Conservation (phyloP, 208 protist species). For the Strigomonas galati region DNA sequence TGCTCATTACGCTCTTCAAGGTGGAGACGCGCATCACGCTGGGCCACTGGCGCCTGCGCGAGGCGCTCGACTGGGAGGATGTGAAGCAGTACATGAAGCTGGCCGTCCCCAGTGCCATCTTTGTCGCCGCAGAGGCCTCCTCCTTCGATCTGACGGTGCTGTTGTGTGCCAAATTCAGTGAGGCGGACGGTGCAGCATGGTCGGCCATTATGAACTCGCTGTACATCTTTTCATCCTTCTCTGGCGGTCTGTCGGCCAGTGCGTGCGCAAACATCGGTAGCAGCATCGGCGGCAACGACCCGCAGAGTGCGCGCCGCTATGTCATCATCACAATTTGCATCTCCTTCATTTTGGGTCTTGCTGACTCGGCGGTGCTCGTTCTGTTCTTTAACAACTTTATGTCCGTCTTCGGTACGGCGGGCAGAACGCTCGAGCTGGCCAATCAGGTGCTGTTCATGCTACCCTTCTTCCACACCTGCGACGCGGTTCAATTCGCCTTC, state of each 20-base stretch:
- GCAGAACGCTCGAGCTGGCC: conserved; percentile 48
- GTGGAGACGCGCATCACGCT: conserved; percentile 66
- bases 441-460: conserved; percentile 50
- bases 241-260: conserved; percentile 69
- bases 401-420: conserved; percentile 63
- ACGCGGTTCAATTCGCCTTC: conserved; percentile 79
- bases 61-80: conserved; percentile 60
- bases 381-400: conserved; percentile 64
- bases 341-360: conserved; percentile 31
- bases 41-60: conserved; percentile 49
- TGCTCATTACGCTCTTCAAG: conserved; percentile 61
- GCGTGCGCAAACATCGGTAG: conserved; percentile 78
- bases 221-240: conserved; percentile 67
- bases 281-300: conserved; percentile 66
- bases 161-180: conserved; percentile 58
- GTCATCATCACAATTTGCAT: conserved; percentile 44
- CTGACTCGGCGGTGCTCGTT: conserved; percentile 54
- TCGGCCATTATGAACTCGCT: conserved; percentile 80
- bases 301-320: conserved; percentile 53
- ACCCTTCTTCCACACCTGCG: conserved; percentile 70
- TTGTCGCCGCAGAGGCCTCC: conserved; percentile 82
- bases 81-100: conserved; percentile 79
- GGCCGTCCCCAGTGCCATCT: conserved; percentile 76
- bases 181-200: conserved; percentile 65
- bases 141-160: conserved; percentile 82